These are phyloP conservation scores for Globisporangium irregulare DNA, from an alignment of 352 stramenopile genomes.

Conservation along the genomic window DNA sequence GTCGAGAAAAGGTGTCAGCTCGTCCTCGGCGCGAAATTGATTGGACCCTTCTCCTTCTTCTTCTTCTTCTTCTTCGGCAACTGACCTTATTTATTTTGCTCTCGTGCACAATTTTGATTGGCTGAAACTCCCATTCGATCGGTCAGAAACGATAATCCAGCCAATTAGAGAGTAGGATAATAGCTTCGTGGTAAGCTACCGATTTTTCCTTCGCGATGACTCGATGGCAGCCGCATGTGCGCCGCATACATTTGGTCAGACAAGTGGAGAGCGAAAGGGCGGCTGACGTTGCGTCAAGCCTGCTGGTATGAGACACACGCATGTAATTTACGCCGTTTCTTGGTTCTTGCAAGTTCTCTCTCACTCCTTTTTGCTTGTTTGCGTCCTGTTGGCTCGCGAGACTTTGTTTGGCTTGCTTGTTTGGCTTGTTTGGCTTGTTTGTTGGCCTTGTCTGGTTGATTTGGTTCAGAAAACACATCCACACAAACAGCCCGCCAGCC, in stretches of 20 bases:
- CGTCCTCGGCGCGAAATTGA: not conserved
- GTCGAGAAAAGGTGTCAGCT: not conserved
- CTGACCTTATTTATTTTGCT: not conserved
- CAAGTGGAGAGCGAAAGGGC: slow-evolving; percentile 1
- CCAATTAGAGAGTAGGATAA: not conserved
- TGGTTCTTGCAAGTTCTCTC: not conserved
- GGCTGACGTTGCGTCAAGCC: slow-evolving; percentile 1
- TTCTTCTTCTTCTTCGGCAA: not conserved
- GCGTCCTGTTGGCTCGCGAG: not conserved
- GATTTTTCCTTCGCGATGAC: not conserved
- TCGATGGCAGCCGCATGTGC: not conserved
- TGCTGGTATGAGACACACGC: not conserved
- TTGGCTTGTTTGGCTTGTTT: not conserved
- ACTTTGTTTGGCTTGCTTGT: not conserved
- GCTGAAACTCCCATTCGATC: not conserved
- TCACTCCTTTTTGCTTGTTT: not conserved
- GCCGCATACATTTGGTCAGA: not conserved
- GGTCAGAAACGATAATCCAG: not conserved
- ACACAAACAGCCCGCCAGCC: slow-evolving; percentile 2
- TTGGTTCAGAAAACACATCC: slow-evolving; percentile 17
- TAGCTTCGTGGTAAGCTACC: not conserved
- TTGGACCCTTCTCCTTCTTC: not conserved
- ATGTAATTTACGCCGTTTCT: slow-evolving; percentile 11
- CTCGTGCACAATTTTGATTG: not conserved
- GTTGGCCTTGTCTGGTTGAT: slow-evolving; percentile 5